Evolutionary conservation across 768 basidiomycete genomes (phyloP), one percentile per base, ranked within the genome.

Genomic region (Boletus reticuloceps): DNA sequence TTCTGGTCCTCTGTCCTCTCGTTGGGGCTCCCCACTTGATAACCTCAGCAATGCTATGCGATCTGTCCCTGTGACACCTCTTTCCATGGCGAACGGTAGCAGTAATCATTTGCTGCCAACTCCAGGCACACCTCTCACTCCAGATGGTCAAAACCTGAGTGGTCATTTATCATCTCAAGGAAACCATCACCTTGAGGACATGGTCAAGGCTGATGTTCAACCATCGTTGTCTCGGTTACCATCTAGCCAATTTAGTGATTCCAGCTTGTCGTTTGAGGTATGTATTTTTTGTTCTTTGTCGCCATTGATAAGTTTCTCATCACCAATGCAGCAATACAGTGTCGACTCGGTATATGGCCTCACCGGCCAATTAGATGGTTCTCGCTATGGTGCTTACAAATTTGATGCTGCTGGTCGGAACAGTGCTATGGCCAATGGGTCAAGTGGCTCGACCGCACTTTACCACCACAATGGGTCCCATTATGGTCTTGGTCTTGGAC

Each of bases 11-110:
- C 81, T 87, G 0, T 69, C 77, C 12, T 89, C 89, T 20, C 86
- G 90, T 54, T 82, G 89, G 42, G 83, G 85, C 20, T 92, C 91
- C 16, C 67, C 83, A 17, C 71, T 86, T 19, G 89, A 91, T 51
- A 77, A 74, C 50, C 69, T 89, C 51, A 80, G 79, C 36, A 74
- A 76, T 36, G 78, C 84, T 32, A 82, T 88, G 32, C 86, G 90
- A 53, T 93, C 91, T 40, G 91, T 93, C 20, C 91, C 91, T 46
- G 89, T 88, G 2, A 92, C 91, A 4, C 91, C 91, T 19, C 70
- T 91, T 8, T 74, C 74, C 10, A 71, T 86, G n/a, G 61, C 82
- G 14, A 78, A 76, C 42, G 77, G 76, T 40, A 64, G 60, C n/a
- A 71, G 72, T 6, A 63, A 74, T 12, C 79, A 81, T 66, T 69